Percentiles rank a stretch among this genome's conserved stretches.
Conservation (phyloP, 306 rosid species). For the Quillaja saponaria region DNA sequence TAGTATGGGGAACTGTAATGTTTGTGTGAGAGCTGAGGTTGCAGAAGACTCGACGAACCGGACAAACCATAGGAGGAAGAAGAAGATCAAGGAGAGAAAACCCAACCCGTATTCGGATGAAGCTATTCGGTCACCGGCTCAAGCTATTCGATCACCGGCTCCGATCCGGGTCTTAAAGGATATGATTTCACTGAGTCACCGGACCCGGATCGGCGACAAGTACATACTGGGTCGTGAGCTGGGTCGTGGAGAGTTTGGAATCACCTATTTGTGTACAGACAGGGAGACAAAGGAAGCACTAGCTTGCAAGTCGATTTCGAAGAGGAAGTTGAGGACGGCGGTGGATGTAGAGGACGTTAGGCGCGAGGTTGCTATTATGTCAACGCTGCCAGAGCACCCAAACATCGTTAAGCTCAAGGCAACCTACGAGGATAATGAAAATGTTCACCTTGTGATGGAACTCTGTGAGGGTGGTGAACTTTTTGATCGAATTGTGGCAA, state of each 20-base stretch:
- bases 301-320: conserved; percentile 95
- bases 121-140: conserved; percentile 38
- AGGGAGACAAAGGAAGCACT: conserved; percentile 74
- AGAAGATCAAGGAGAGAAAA: conserved; percentile 41
- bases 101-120: conserved; percentile 60
- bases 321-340: conserved; percentile 80
- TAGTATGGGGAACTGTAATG: conserved; percentile 85
- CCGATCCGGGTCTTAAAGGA: conserved; percentile 90
- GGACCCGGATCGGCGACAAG: conserved; percentile 77
- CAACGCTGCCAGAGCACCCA: conserved; percentile 72
- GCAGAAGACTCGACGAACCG: conserved; percentile 32
- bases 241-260: conserved; percentile 98
- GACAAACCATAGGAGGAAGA: conserved; percentile 23
- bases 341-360: conserved; percentile 82
- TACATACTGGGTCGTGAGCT: conserved; percentile 86
- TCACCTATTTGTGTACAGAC: conserved; percentile 91
- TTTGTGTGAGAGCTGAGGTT: conserved; percentile 53
- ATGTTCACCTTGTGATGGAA: conserved; percentile 92
- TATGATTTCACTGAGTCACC: conserved; percentile 65
- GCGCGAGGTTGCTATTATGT: conserved; percentile 86
- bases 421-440: conserved; percentile 72
- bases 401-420: conserved; percentile 74
- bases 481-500: conserved; percentile 80
- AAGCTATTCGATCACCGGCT: no score
- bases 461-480: conserved; percentile 81